Percentiles rank a stretch among this genome's conserved stretches.
phyloP scores from a whole-genome alignment of 352 stramenopile genomes.

The Blastocystis sp. region DNA sequence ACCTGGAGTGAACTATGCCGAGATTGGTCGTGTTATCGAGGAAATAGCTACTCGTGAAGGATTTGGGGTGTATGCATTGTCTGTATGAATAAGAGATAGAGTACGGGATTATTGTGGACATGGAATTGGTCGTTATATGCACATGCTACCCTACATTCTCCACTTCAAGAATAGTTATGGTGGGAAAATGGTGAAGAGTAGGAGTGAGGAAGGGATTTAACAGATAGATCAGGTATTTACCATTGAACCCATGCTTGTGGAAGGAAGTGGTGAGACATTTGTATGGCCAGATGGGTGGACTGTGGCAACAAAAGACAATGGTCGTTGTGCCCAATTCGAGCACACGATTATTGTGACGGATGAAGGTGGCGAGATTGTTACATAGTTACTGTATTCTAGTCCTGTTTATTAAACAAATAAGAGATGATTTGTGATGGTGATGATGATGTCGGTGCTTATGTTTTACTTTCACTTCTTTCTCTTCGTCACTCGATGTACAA shows the following conservation, averaged over 20 bases:
- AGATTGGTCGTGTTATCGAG: constrained; percentile 80
- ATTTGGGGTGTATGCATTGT: constrained; percentile 73
- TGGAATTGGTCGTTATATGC: constrained; percentile 90
- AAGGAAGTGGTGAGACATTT: constrained; percentile 78
- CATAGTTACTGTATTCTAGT: constrained; percentile 69
- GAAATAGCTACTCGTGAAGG: constrained; percentile 72
- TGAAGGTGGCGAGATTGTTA: constrained; percentile 92
- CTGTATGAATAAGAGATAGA: not conserved
- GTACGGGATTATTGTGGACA: constrained; percentile 89
- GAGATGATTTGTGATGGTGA: constrained; percentile 8
- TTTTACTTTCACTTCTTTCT: not conserved
- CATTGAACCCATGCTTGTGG: constrained; percentile 93
- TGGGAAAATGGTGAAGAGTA: constrained; percentile 78
- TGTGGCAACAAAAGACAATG: constrained; percentile 84
- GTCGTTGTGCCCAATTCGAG: constrained; percentile 88
- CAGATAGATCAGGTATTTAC: constrained; percentile 85
- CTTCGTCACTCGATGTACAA: constrained; percentile 31
- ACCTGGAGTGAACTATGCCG: constrained; percentile 77
- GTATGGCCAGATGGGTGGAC: constrained; percentile 93
- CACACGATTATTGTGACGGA: constrained; percentile 97
- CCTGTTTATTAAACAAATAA: constrained; percentile 6
- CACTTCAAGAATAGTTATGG: constrained; percentile 81
- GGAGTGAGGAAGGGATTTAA: no score
- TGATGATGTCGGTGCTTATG: constrained; percentile 23
- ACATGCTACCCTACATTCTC: constrained; percentile 89